Conservation (phyloP, 1,139 yeast genomes). For the Kazachstania sp. region DNA sequence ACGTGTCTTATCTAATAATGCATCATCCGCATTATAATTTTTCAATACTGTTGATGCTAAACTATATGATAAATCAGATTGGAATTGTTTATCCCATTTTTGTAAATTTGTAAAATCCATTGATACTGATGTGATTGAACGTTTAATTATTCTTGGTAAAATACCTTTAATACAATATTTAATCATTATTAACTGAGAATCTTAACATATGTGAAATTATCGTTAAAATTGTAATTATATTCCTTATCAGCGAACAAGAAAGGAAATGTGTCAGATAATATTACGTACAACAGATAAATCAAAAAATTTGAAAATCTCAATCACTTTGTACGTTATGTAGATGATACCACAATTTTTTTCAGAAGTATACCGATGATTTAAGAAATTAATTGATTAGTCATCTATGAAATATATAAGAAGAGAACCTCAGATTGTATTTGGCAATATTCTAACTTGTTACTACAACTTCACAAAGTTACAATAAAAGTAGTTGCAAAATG, state of each 20-base stretch:
- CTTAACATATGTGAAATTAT: too few relatives aligned
- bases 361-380: neutral
- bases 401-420: neutral
- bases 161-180: neutral
- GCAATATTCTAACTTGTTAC: too few relatives aligned
- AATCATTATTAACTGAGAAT: too few relatives aligned
- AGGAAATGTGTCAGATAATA: neutral
- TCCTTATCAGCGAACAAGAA: neutral
- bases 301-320: too few relatives aligned
- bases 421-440: too few relatives aligned
- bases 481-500: neutral
- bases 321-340: neutral
- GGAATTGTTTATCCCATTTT: constrained; percentile 31
- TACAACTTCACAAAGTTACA: neutral
- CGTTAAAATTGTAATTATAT: too few relatives aligned
- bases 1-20: constrained; percentile 29
- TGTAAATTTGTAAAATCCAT: constrained; percentile 22
- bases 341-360: neutral
- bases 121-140: constrained; percentile 7
- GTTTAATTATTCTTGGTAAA: neutral
- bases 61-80: constrained; percentile 29
- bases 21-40: constrained; percentile 32
- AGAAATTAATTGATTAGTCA: neutral
- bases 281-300: too few relatives aligned
- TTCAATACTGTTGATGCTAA: constrained; percentile 36